Evolutionary conservation across 2,329 filamentous ascomycete genomes (phyloP).

Genomic region (Calonectria honghensis): DNA sequence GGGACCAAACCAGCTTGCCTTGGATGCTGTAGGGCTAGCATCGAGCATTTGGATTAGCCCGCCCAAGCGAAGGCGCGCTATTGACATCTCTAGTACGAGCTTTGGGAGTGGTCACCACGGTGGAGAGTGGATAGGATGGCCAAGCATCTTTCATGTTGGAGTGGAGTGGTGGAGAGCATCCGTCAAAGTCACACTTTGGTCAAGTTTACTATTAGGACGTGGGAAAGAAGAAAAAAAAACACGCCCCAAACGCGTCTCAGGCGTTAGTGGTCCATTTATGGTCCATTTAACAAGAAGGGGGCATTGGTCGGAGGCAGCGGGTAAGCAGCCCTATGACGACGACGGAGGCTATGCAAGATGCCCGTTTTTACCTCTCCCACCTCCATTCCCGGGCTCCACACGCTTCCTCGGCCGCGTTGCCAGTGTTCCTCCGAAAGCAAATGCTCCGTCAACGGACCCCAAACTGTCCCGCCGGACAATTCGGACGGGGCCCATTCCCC

Average conservation of each 20-base stretch:
- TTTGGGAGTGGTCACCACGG: conserved; percentile 11
- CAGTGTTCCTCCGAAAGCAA: conserved; percentile 26
- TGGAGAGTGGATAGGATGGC: conserved; percentile 13
- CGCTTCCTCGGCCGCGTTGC: conserved; percentile 31
- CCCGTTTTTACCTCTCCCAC: conserved; percentile 23
- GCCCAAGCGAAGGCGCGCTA: conserved; percentile 32
- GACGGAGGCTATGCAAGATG: conserved; percentile 36
- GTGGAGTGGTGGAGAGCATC: conserved; percentile 22
- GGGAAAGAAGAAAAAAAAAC: conserved; percentile 3
- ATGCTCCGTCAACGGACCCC: conserved; percentile 35
- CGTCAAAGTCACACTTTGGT: conserved; percentile 10
- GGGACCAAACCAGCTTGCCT: conserved; percentile 23
- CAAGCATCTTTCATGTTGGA: neutral
- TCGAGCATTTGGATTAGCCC: conserved; percentile 29
- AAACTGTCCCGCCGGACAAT: conserved; percentile 20
- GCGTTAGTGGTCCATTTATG: conserved; percentile 11
- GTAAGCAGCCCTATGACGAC: conserved; percentile 36
- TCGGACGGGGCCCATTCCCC: conserved; percentile 17
- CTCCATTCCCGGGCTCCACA: conserved; percentile 29
- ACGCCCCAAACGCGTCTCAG: neutral
- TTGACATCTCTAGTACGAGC: conserved; percentile 36
- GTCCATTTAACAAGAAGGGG: conserved; percentile 5
- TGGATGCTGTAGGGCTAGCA: conserved; percentile 34
- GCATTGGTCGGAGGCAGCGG: neutral
- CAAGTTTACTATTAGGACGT: neutral